These are phyloP conservation scores for Mycena indigotica DNA, from an alignment of 768 basidiomycete genomes.

Conservation along the genomic window DNA sequence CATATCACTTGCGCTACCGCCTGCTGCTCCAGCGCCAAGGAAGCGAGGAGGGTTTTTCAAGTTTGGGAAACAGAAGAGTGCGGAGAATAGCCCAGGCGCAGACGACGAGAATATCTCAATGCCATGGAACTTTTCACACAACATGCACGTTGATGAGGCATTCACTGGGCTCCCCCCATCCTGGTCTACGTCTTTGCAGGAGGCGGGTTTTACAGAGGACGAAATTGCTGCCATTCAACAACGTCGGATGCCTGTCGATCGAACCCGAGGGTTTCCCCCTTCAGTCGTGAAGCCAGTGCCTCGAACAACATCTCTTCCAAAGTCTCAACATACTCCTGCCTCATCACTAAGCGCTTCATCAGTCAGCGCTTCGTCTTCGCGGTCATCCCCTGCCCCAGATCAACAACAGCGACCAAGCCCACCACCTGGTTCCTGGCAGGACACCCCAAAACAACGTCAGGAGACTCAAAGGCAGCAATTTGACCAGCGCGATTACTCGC, in stretches of 20 bases:
- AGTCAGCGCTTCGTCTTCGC: constrained; percentile 8
- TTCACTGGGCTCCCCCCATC: constrained; percentile 72
- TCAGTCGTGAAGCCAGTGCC: constrained; percentile 14
- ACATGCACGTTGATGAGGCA: constrained; percentile 78
- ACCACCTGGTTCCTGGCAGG: constrained; percentile 12
- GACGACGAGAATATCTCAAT: constrained; percentile 62
- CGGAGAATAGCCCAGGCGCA: constrained; percentile 16
- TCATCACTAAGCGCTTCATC: constrained; percentile 18
- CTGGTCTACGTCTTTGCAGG: constrained; percentile 63
- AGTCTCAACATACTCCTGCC: constrained; percentile 16
- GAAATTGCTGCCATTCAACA: constrained; percentile 64
- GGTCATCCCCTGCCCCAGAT: constrained; percentile 11
- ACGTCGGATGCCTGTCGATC: constrained; percentile 32
- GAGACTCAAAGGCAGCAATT: background rate
- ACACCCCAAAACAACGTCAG: constrained; percentile 5
- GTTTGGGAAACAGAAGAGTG: constrained; percentile 40
- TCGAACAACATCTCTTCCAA: constrained; percentile 17
- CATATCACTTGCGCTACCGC: constrained; percentile 37
- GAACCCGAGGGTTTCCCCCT: constrained; percentile 8
- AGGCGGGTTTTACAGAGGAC: constrained; percentile 66
- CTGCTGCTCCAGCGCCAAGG: constrained; percentile 30
- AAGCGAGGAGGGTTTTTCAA: constrained; percentile 41
- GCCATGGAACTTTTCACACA: constrained; percentile 83
- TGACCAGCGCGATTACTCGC: background rate
- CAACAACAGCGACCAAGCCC: background rate